Conservation (phyloP, 2,329 filamentous ascomycete genomes). For the Teratosphaeriaceae sp. region DNA sequence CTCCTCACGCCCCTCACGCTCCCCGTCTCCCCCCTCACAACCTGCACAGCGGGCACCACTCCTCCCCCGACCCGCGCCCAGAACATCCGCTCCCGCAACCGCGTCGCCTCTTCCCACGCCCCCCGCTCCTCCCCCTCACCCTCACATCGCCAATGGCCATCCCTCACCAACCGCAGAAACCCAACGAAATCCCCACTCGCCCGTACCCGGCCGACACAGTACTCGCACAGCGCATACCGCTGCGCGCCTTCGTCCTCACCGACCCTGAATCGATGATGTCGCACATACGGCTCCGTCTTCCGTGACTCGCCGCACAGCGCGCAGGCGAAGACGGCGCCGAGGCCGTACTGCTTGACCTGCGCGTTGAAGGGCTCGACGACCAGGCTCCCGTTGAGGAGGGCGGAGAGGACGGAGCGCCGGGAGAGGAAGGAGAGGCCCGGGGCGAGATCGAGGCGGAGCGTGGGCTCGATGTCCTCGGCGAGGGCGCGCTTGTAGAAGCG, state of each 20-base stretch:
- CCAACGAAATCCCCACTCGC: constrained; percentile 89
- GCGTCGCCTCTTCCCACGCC: constrained; percentile 92
- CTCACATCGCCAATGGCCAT: constrained; percentile 83
- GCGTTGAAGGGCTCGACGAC: constrained; percentile 75
- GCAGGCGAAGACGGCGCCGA: constrained; percentile 57
- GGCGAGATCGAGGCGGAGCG: constrained; percentile 78
- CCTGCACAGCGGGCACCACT: constrained; percentile 60
- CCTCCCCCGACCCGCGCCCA: constrained; percentile 91
- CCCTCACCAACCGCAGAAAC: constrained; percentile 84
- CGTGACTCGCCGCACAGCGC: constrained; percentile 82
- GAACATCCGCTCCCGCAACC: constrained; percentile 90
- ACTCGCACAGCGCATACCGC: constrained; percentile 81
- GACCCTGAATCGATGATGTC: constrained; percentile 82
- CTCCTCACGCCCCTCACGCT: constrained; percentile 8
- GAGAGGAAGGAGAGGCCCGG: constrained; percentile 92
- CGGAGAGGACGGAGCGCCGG: constrained; percentile 72
- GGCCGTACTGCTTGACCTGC: constrained; percentile 46
- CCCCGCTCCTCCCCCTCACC: constrained; percentile 76
- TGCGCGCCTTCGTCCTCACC: constrained; percentile 82
- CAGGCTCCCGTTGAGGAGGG: constrained; percentile 77
- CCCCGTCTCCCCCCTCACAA: constrained; percentile 4
- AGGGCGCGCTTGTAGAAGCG: constrained; percentile 90
- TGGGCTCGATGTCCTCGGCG: constrained; percentile 89
- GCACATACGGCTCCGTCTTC: constrained; percentile 61
- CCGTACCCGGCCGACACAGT: constrained; percentile 76